These are phyloP conservation scores for Raddia distichophylla DNA, from an alignment of 176 grass and related monocot species.

Conservation along the genomic window DNA sequence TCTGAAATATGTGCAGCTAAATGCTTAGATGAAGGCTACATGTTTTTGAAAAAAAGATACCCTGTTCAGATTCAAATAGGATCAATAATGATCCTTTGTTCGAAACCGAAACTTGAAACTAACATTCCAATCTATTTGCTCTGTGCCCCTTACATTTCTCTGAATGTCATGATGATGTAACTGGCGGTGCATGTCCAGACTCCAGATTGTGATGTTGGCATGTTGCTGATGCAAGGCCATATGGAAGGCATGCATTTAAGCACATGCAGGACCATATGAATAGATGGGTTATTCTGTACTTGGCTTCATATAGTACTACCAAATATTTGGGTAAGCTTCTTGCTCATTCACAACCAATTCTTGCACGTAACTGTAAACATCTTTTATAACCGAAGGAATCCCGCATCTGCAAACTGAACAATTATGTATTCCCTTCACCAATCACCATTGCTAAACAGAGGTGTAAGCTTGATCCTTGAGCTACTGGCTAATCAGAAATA, in stretches of 20 bases:
- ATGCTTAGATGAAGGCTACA: neutral
- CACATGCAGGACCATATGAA: too few species aligned
- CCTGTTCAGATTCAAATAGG: conserved; percentile 15
- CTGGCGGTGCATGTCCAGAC: too few species aligned
- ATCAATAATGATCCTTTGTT: neutral
- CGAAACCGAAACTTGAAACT: neutral
- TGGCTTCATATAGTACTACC: neutral
- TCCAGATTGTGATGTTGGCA: too few species aligned
- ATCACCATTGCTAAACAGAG: neutral
- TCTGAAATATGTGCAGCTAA: neutral
- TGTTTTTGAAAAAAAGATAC: neutral
- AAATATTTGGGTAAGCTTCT: conserved; percentile 25
- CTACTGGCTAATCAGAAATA: neutral
- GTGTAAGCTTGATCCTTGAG: neutral
- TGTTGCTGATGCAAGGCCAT: neutral
- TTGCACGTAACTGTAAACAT: conserved; percentile 33
- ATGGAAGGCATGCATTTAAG: neutral
- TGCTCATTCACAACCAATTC: neutral
- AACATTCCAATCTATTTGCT: neutral
- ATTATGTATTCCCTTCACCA: neutral
- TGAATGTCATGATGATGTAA: neutral
- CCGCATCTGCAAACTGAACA: neutral
- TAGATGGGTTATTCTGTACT: neutral
- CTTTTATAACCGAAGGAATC: conserved; percentile 1
- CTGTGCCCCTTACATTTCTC: neutral